Conservation (phyloP, 257 asterid genomes). For the Leonotis leonurus region DNA sequence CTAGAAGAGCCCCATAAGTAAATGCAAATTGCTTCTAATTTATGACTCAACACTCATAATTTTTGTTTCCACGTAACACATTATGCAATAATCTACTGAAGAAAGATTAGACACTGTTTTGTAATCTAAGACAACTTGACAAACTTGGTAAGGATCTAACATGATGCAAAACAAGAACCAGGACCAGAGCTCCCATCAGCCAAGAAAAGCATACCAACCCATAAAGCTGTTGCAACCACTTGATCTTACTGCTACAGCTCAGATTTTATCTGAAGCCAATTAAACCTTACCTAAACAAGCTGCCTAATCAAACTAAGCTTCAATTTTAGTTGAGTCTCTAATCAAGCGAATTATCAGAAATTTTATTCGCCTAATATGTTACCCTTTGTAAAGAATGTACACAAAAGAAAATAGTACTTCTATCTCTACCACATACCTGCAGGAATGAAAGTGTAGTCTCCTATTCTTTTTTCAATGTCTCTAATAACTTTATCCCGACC, state of each 20-base stretch:
- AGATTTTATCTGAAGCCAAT: neutral
- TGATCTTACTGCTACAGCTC: neutral
- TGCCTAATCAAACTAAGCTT: neutral
- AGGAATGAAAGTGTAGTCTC: slow-evolving; percentile 79
- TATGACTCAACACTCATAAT: neutral
- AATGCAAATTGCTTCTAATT: neutral
- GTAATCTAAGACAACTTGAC: neutral
- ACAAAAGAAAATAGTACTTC: neutral
- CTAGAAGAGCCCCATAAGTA: neutral
- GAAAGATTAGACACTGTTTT: neutral
- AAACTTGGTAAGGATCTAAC: neutral
- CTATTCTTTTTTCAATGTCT: slow-evolving; percentile 70
- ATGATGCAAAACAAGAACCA: neutral
- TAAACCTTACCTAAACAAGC: neutral
- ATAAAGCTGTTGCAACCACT: neutral
- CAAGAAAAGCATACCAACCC: neutral
- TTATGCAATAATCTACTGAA: neutral
- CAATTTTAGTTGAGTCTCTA: neutral
- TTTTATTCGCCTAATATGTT: neutral
- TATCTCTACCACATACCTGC: slow-evolving; percentile 38
- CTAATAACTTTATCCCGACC: slow-evolving; percentile 64
- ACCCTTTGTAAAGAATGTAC: neutral
- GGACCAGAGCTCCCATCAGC: neutral
- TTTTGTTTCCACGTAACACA: neutral
- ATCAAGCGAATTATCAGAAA: neutral